A percentile compares a stretch with the other conserved stretches of the same genome.
These are phyloP conservation scores for Hymenoscyphus salicellus DNA, from an alignment of 2,329 filamentous ascomycete species.

Conservation along the genomic window DNA sequence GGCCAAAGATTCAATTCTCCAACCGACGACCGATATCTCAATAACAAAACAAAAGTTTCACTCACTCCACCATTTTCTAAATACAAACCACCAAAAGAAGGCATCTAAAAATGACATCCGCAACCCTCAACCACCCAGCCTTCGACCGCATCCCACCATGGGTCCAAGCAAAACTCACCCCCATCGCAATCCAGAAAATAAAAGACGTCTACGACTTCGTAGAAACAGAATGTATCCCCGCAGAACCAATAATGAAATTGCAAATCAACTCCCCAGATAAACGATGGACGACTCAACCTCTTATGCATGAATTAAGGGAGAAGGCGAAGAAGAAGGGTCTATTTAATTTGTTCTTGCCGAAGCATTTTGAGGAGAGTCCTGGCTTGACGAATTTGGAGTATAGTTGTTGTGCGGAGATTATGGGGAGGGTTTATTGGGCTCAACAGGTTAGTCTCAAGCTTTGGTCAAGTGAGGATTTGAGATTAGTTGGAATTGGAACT, in stretches of 20 bases:
- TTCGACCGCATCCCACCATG: slow-evolving; percentile 43
- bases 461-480: neutral
- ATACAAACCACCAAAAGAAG: too few relatives aligned
- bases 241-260: slow-evolving; percentile 43
- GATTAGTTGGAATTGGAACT: neutral
- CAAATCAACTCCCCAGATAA: slow-evolving; percentile 35
- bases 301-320: slow-evolving; percentile 42
- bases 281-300: slow-evolving; percentile 41
- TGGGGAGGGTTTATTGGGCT: slow-evolving; percentile 46
- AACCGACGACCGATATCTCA: slow-evolving; percentile 6
- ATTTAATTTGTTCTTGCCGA: slow-evolving; percentile 42
- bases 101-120: neutral
- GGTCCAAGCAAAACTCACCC: slow-evolving; percentile 33
- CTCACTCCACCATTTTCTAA: too few relatives aligned
- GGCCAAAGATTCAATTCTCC: slow-evolving; percentile 6
- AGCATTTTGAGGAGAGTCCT: slow-evolving; percentile 42
- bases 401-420: slow-evolving; percentile 45
- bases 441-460: slow-evolving; percentile 22
- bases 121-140: slow-evolving; percentile 30
- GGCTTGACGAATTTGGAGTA: slow-evolving; percentile 47
- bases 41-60: neutral
- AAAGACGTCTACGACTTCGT: slow-evolving; percentile 43
- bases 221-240: slow-evolving; percentile 44
- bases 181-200: slow-evolving; percentile 43
- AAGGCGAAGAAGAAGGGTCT: slow-evolving; percentile 41